Conservation (phyloP, 306 rosid species). For the Trifolium fragiferum region DNA sequence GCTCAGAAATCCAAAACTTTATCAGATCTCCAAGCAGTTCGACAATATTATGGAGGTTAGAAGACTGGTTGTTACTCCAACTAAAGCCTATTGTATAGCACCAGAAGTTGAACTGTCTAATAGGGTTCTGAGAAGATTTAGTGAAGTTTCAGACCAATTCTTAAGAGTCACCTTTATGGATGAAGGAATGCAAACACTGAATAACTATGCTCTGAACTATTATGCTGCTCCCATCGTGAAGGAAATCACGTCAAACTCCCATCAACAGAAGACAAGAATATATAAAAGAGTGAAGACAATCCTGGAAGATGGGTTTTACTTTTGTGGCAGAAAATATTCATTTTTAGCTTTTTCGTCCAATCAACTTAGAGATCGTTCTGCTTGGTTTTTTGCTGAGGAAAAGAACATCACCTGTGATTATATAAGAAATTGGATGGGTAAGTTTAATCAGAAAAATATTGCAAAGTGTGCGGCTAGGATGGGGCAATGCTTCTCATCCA, state of each 20-base stretch:
- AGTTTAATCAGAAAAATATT: slow-evolving; percentile 53
- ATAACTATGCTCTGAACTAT: slow-evolving; percentile 58
- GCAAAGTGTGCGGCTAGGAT: slow-evolving; percentile 94
- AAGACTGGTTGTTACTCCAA: slow-evolving; percentile 82
- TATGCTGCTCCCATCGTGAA: slow-evolving; percentile 78
- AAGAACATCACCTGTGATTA: slow-evolving; percentile 15
- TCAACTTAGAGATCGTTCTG: slow-evolving; percentile 87
- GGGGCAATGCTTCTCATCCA: slow-evolving; percentile 91
- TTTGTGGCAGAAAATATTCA: slow-evolving; percentile 71
- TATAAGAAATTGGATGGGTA: slow-evolving; percentile 77
- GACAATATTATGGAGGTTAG: slow-evolving; percentile 76
- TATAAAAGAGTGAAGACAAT: slow-evolving; percentile 61
- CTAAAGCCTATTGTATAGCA: slow-evolving; percentile 83
- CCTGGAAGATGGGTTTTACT: slow-evolving; percentile 63
- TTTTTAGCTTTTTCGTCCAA: slow-evolving; percentile 88
- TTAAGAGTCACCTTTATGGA: slow-evolving; percentile 90
- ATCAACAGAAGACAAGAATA: slow-evolving; percentile 64
- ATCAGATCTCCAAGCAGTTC: slow-evolving; percentile 55
- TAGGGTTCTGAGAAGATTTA: slow-evolving; percentile 76
- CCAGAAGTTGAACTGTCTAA: slow-evolving; percentile 87
- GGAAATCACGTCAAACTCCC: slow-evolving; percentile 63
- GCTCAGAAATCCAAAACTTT: slow-evolving; percentile 66
- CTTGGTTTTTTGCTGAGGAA: slow-evolving; percentile 84
- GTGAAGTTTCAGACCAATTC: slow-evolving; percentile 72
- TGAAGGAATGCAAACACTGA: slow-evolving; percentile 84